These are phyloP conservation scores for Microbotryum lychnidis-dioicae DNA, from an alignment of 1,284 basidiomycete genomes.

Conservation along the genomic window DNA sequence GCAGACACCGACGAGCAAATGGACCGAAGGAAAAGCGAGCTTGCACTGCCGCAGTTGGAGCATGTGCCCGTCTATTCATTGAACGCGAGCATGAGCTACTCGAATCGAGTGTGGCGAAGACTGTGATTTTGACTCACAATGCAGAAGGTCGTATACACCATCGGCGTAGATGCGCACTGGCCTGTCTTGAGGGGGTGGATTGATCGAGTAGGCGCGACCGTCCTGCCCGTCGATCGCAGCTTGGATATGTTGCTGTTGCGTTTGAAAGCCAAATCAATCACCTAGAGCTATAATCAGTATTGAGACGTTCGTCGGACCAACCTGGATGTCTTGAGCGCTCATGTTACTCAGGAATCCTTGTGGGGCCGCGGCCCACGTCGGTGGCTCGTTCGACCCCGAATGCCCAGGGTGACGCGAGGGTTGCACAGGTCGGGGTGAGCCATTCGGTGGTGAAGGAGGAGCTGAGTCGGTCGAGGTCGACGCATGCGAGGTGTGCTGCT, in stretches of 20 bases:
- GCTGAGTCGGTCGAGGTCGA: constrained; percentile 9
- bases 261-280: neutral
- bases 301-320: neutral
- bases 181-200: constrained; percentile 64
- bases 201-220: constrained; percentile 65
- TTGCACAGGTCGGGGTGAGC: neutral
- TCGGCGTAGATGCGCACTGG: constrained; percentile 92
- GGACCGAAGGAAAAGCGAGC: constrained; percentile 76
- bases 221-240: constrained; percentile 39
- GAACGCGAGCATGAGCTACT: neutral
- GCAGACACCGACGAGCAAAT: constrained; percentile 82
- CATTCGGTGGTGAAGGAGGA: neutral
- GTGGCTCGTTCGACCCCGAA: neutral
- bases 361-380: constrained; percentile 28
- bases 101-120: neutral
- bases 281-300: neutral
- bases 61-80: constrained; percentile 57
- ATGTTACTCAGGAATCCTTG: constrained; percentile 29
- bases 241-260: constrained; percentile 28
- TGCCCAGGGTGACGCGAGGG: constrained; percentile 1
- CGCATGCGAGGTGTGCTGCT: constrained; percentile 7
- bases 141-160: constrained; percentile 46
- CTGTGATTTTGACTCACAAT: constrained; percentile 18
- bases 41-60: constrained; percentile 92
- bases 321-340: constrained; percentile 28